Evolutionary conservation across 306 rosid genomes (phyloP).

Genomic region (Macrotyloma uniflorum): DNA sequence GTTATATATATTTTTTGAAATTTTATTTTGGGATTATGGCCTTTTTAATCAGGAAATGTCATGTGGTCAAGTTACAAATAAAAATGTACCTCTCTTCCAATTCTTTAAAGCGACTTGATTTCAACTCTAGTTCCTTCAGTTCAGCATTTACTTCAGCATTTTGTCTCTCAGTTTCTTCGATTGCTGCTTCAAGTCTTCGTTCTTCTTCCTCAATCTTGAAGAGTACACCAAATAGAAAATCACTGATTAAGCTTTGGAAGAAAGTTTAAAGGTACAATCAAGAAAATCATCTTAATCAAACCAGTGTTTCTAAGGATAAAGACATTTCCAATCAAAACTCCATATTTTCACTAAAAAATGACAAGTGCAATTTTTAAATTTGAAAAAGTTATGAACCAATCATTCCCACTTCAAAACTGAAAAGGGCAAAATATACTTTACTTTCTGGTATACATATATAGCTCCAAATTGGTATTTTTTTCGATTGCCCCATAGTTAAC

Average conservation of each 20-base stretch:
- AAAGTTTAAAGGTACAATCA: conserved; percentile 30
- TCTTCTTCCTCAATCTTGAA: conserved; percentile 92
- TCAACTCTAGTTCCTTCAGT: conserved; percentile 77
- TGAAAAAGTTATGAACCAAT: background rate
- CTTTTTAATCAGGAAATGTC: conserved; percentile 32
- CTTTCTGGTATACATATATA: background rate
- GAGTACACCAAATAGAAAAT: conserved; percentile 41
- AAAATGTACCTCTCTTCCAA: conserved; percentile 83
- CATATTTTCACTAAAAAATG: conserved; percentile 17
- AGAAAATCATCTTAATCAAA: conserved; percentile 35
- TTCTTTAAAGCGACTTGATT: conserved; percentile 80
- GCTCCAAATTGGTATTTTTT: too few species aligned
- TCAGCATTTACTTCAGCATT: conserved; percentile 79
- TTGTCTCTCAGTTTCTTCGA: conserved; percentile 80
- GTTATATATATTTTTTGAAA: background rate
- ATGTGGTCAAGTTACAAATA: conserved; percentile 24
- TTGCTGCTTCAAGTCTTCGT: conserved; percentile 88
- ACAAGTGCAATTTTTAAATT: background rate
- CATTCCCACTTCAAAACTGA: conserved; percentile 11
- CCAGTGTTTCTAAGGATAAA: conserved; percentile 2
- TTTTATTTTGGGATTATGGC: background rate
- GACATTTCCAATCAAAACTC: conserved; percentile 1
- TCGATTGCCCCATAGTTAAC: background rate
- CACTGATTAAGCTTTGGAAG: conserved; percentile 31
- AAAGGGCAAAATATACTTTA: conserved; percentile 5